These are phyloP conservation scores for Trichoderma oligosporum DNA, from an alignment of 2,329 filamentous ascomycete species.

Conservation along the genomic window DNA sequence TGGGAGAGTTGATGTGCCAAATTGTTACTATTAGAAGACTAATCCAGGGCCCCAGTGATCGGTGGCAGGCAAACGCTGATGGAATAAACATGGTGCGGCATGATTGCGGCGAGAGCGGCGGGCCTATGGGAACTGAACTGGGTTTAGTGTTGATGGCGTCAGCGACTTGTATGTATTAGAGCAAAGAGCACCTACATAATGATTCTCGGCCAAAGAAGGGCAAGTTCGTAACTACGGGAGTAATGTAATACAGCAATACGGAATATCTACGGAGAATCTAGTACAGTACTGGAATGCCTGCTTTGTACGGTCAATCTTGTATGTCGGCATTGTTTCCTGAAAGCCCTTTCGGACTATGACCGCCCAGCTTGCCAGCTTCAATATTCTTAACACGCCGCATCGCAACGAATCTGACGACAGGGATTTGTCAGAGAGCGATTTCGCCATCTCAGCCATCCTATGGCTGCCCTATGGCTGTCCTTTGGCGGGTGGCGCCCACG, in stretches of 20 bases:
- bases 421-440: constrained; percentile 27
- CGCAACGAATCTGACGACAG: constrained; percentile 23
- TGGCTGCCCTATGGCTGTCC: neutral
- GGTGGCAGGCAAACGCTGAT: neutral
- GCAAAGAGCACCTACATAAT: too few species aligned
- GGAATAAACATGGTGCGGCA: constrained; percentile 6
- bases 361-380: neutral
- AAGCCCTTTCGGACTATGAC: neutral
- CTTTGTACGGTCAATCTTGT: too few species aligned
- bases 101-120: constrained; percentile 14
- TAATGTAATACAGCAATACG: neutral
- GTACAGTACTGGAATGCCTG: too few species aligned
- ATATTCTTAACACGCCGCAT: neutral
- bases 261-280: too few species aligned
- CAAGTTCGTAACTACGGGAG: too few species aligned
- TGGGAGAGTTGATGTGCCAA: neutral
- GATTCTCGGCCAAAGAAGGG: too few species aligned
- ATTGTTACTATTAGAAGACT: neutral
- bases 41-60: constrained; percentile 4
- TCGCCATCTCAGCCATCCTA: constrained; percentile 23
- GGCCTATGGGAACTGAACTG: constrained; percentile 1
- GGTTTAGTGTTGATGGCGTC: constrained; percentile 18
- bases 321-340: neutral
- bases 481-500: constrained; percentile 17
- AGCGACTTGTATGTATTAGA: neutral